phyloP scores from a whole-genome alignment of 139 green algal species.

The Coelastrella sp. region DNA sequence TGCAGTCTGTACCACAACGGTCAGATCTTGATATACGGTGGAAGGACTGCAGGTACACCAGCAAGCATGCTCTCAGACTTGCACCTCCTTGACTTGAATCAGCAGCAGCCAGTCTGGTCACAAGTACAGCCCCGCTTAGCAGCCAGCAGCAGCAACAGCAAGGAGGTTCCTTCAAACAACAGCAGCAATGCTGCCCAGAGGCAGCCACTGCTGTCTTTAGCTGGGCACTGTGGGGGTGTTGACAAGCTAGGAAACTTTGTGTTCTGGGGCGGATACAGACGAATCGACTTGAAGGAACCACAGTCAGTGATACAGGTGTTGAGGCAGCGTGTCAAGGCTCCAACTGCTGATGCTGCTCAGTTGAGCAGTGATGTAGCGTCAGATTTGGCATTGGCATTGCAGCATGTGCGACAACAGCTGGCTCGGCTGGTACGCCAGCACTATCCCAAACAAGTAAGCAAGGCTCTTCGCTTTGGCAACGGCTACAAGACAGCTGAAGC shows the following conservation, averaged over 20 bases:
- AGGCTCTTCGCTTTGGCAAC: too few relatives aligned
- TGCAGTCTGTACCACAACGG: conserved; percentile 5
- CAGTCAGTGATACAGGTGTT: conserved; percentile 29
- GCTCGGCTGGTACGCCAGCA: conserved; percentile 20
- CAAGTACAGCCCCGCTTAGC: neutral
- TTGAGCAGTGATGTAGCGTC: neutral
- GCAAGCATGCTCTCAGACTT: conserved; percentile 29
- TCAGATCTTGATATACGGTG: conserved; percentile 35
- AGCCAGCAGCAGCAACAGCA: neutral
- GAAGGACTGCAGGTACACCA: neutral
- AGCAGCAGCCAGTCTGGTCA: neutral
- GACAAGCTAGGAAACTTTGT: neutral
- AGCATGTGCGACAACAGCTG: conserved; percentile 40
- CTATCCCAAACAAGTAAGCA: conserved; percentile 13
- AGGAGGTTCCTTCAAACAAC: neutral
- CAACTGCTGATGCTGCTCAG: conserved; percentile 29
- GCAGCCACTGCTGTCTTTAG: conserved; percentile 2
- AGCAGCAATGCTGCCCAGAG: neutral
- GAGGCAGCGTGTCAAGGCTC: conserved; percentile 4
- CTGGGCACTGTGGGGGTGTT: conserved; percentile 10
- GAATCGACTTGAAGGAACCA: conserved; percentile 1
- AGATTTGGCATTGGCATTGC: neutral
- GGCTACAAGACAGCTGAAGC: neutral
- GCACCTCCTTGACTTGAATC: conserved; percentile 9
- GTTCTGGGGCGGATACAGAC: conserved; percentile 12